Conservation (phyloP, 768 basidiomycete species). For the Amanita thiersii region DNA sequence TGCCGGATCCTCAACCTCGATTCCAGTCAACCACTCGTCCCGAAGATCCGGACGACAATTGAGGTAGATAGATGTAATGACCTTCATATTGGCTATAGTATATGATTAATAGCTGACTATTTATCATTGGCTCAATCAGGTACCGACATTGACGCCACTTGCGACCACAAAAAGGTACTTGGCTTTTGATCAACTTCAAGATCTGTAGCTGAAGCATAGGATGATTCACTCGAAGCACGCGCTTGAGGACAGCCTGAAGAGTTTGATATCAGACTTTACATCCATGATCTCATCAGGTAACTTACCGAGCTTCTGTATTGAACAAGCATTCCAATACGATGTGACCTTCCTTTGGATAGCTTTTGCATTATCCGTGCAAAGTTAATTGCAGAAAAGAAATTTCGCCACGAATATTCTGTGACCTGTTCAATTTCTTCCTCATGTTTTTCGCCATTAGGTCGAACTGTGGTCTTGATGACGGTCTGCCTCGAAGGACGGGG, state of each 20-base stretch:
- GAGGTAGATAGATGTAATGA: conserved; percentile 96
- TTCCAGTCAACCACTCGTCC: conserved; percentile 95
- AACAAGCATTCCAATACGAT: conserved; percentile 92
- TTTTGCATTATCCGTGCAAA: conserved; percentile 98
- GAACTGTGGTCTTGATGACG: conserved; percentile 42
- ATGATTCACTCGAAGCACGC: conserved; percentile 89
- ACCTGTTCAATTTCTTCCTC: conserved; percentile 90
- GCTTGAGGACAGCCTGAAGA: conserved; percentile 83
- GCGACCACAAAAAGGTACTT: conserved; percentile 95
- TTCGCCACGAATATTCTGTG: conserved; percentile 93
- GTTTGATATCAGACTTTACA: background rate
- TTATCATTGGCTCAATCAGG: conserved; percentile 2
- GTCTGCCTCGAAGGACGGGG: conserved; percentile 52
- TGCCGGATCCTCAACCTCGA: conserved; percentile 85
- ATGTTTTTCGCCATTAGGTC: conserved; percentile 67
- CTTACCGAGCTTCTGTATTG: conserved; percentile 97
- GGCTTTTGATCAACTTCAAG: conserved; percentile 96
- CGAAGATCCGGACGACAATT: conserved; percentile 95
- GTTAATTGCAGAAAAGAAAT: conserved; percentile 96
- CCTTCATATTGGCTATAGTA: conserved; percentile 92
- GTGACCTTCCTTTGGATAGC: conserved; percentile 87
- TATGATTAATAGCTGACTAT: conserved; percentile 4
- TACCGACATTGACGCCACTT: conserved; percentile 93
- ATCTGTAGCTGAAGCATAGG: conserved; percentile 91
- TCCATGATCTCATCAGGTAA: conserved; percentile 1